Evolutionary conservation across 1,139 yeast genomes (phyloP), one percentile per base, ranked within the genome.

Genomic region (Scheffersomyces lignicola): DNA sequence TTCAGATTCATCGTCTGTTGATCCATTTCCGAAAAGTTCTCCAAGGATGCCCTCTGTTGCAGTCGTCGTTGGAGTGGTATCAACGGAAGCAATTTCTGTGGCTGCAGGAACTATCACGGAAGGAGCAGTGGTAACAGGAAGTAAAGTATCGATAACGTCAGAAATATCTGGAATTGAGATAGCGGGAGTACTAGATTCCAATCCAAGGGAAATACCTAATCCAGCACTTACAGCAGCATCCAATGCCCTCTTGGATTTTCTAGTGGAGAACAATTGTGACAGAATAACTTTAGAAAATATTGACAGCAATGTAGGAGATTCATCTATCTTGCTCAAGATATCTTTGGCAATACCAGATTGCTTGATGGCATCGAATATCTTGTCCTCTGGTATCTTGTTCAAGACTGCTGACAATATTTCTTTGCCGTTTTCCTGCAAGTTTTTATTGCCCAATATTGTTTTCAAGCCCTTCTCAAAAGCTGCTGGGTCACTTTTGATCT

Each of bases 291-390:
- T 36, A 18, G 45, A 33, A 35, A 51, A 51, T 32, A 44, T 47
- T 3, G 35, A 34, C 23, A 44, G 37, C 25, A 48, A 44, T 7
- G 41, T 45, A 29, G 49, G 41, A 12, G 51, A 43, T 35, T 43
- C 47, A 37, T 52, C 38, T 12, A 53, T 42, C 11, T 42, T 40
- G 13, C 37, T 29, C 34, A 54, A 47, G 15, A 60, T 37, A 12
- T 45, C 42, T 12, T 47, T 37, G 37, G 57, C 52, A 35, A 52
- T 29, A 29, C 60, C 60, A 16, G 61, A 54, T 33, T 51, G 49
- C 41, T 60, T 59, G 32, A 63, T 43, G 15, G 55, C 44, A 22
- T 44, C 43, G 37, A 48, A 54, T 31, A 62, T 35, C 6, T 47
- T 34, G 8, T 42, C 27, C 44, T 55, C 52, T 41, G 62, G 52